Percentiles rank a stretch among this genome's conserved stretches.
Evolutionary conservation across 345 rosid species (phyloP).

Genomic region (Citrus unshiu): DNA sequence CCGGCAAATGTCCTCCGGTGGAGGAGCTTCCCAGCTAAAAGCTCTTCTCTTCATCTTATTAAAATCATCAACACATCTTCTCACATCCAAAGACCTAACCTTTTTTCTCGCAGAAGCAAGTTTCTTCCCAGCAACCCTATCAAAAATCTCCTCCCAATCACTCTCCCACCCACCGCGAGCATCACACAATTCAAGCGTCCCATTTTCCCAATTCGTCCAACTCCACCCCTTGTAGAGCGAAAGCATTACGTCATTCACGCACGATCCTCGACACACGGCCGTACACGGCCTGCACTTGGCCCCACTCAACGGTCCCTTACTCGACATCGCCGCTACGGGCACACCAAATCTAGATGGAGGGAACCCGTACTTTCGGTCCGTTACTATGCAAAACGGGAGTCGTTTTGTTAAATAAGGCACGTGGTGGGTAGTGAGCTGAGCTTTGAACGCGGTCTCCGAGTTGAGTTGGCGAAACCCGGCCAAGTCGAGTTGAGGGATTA

Average conservation of each 20-base stretch:
- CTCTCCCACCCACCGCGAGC: slow-evolving; percentile 63
- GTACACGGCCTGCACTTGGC: slow-evolving; percentile 90
- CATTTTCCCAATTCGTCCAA: slow-evolving; percentile 85
- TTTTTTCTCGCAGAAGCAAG: slow-evolving; percentile 49
- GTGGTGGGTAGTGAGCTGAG: slow-evolving; percentile 58
- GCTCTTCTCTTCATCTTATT: slow-evolving; percentile 41
- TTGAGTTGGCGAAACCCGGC: slow-evolving; percentile 57
- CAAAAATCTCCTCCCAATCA: slow-evolving; percentile 74
- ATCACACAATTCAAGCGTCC: slow-evolving; percentile 60
- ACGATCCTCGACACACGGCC: slow-evolving; percentile 49
- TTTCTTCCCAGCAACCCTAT: slow-evolving; percentile 41
- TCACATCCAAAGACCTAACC: slow-evolving; percentile 23
- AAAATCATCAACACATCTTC: slow-evolving; percentile 54
- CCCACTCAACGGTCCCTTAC: slow-evolving; percentile 86
- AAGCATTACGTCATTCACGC: slow-evolving; percentile 57
- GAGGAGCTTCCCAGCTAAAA: slow-evolving; percentile 66
- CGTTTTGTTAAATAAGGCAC: slow-evolving; percentile 40
- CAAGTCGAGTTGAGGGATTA: slow-evolving; percentile 59
- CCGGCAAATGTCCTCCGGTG: slow-evolving; percentile 57
- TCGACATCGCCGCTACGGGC: slow-evolving; percentile 77
- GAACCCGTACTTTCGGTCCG: slow-evolving; percentile 58
- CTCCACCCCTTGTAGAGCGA: slow-evolving; percentile 60
- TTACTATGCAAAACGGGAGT: slow-evolving; percentile 70
- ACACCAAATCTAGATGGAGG: slow-evolving; percentile 74
- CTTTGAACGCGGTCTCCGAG: slow-evolving; percentile 82